Base-by-base conservation (phyloP, 805 yeast genomes). In the Saccharomycopsis babjevae region DNA sequence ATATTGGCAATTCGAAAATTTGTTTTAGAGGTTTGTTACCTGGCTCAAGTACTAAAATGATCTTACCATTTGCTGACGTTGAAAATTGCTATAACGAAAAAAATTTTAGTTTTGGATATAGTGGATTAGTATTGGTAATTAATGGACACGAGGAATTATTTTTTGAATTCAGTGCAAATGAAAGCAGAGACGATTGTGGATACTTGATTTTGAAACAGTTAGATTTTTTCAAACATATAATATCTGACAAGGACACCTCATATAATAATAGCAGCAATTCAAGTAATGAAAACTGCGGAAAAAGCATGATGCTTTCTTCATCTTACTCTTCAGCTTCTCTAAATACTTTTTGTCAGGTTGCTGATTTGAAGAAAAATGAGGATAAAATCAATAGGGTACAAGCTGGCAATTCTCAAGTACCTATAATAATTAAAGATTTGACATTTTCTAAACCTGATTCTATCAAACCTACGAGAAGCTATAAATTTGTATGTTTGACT, bases 11-110 rank as follows among this genome's bases (percentile, higher is more conserved):
- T 20, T 77, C 77, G 36, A 82, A 80, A 60, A 69, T 93, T n/a
- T 92, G 96, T 65, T 93, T 88, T 72, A 76, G 94, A 63, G 85
- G 96, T 42, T 74, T 89, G 42, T 68, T 89, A 3, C 96, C 96
- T 0, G 94, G 96, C 0, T 78, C 87, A 0, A 79, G 81, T 42
- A 87, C 96, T 1, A 82, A 82, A 61, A 89, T 93, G 96, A 82
- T 91, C 6, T 72, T 93, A 8, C 98, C 98, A 0, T 73, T 88
- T 46, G 68, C 68, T 4, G 96, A 89, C 67, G 74, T 93, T 32
- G 96, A 88, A 65, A 83, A 79, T 56, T 85, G 88, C 59, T 78
- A 79, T 58, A 81, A 79, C 63, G 91, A 86, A 66, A 82, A 80
- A 56, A 91, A 93, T 0, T 81, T 83, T 64, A 76, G 87, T 65